phyloP scores from a whole-genome alignment of 2,329 filamentous ascomycete genomes.

The Penicillium hordei region DNA sequence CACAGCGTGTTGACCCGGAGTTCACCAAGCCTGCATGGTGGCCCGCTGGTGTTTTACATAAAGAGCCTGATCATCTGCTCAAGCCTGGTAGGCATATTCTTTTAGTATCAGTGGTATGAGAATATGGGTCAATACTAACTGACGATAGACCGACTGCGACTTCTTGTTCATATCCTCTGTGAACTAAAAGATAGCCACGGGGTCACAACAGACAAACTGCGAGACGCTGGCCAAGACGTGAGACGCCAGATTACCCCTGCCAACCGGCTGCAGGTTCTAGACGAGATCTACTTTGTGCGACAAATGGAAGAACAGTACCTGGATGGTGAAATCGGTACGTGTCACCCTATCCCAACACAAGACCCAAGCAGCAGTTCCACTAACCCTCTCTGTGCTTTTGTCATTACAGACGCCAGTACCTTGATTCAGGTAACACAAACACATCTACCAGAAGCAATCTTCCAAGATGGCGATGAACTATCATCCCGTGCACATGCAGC shows the following conservation, averaged over 20 bases:
- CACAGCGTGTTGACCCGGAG: constrained; percentile 35
- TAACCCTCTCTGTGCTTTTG: neutral
- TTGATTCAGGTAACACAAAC: constrained; percentile 23
- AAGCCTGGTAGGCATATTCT: constrained; percentile 27
- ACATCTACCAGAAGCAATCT: constrained; percentile 19
- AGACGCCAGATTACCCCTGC: constrained; percentile 33
- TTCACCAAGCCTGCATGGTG: constrained; percentile 38
- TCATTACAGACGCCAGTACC: constrained; percentile 18
- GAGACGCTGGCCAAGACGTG: constrained; percentile 37
- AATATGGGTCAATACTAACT: neutral
- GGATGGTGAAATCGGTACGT: constrained; percentile 32
- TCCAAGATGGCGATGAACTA: constrained; percentile 10
- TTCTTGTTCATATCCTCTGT: constrained; percentile 38
- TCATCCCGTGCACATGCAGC: constrained; percentile 11
- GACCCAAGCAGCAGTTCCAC: neutral
- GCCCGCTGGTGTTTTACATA: constrained; percentile 34
- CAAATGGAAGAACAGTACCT: constrained; percentile 35
- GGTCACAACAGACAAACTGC: constrained; percentile 34
- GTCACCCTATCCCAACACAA: neutral
- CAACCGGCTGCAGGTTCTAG: constrained; percentile 32
- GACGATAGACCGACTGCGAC: constrained; percentile 27
- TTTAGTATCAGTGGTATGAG: neutral
- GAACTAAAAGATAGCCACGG: constrained; percentile 35
- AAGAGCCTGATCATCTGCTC: constrained; percentile 36
- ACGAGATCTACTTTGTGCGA: constrained; percentile 38